Conservation (phyloP, 768 basidiomycete genomes). For the Ramaria sp. region DNA sequence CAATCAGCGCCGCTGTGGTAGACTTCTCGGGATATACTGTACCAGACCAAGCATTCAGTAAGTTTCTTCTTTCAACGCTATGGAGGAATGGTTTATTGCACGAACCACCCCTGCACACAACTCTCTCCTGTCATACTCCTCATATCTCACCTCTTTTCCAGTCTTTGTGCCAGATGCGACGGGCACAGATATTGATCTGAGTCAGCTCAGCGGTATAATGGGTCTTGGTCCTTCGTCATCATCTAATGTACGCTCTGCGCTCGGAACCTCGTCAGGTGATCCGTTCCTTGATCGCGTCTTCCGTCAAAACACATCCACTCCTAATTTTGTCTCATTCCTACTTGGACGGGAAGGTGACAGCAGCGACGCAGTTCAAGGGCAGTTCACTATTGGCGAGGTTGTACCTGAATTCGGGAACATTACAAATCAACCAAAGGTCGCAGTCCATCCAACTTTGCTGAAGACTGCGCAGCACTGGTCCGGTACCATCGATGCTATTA, state of each 20-base stretch:
- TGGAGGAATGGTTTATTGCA: no score
- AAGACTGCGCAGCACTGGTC: conserved; percentile 53
- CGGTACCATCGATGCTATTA: conserved; percentile 47
- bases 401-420: conserved; percentile 39
- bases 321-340: conserved; percentile 53
- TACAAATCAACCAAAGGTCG: conserved; percentile 37
- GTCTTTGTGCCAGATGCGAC: background rate
- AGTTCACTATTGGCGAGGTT: conserved; percentile 52
- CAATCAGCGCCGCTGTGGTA: conserved; percentile 33
- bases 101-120: conserved; percentile 17
- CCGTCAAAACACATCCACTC: conserved; percentile 40
- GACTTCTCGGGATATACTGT: conserved; percentile 33
- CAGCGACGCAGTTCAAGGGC: conserved; percentile 40
- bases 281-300: conserved; percentile 59
- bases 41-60: conserved; percentile 29
- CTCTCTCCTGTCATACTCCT: background rate
- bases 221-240: conserved; percentile 57
- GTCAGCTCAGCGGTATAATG: conserved; percentile 26
- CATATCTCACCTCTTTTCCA: background rate
- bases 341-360: conserved; percentile 52
- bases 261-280: conserved; percentile 27
- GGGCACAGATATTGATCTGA: conserved; percentile 11
- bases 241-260: conserved; percentile 30
- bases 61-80: background rate
- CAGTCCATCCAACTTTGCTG: conserved; percentile 37